phyloP scores from a whole-genome alignment of 2,329 filamentous ascomycete species.

The Fusarium succisae region DNA sequence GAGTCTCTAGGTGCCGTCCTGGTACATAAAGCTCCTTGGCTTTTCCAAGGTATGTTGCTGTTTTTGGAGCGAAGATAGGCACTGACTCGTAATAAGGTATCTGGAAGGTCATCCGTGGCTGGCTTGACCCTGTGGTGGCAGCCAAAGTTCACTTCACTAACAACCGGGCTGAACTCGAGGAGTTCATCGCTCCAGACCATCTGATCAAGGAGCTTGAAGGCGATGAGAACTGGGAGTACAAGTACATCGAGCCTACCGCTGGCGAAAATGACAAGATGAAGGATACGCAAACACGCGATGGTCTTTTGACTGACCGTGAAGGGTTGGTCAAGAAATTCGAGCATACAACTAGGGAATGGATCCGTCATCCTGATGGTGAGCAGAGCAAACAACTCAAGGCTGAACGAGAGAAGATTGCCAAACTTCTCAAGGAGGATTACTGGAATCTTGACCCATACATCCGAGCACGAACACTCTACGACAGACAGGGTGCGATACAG shows the following conservation, averaged over 20 bases:
- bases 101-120: constrained; percentile 94
- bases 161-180: constrained; percentile 78
- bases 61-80: not conserved
- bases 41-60: constrained; percentile 80
- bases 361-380: constrained; percentile 56
- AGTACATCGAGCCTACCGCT: constrained; percentile 77
- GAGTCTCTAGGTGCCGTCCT: constrained; percentile 90
- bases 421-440: constrained; percentile 76
- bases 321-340: constrained; percentile 79
- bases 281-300: constrained; percentile 68
- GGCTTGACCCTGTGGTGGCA: constrained; percentile 96
- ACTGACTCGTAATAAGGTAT: constrained; percentile 66
- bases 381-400: constrained; percentile 60
- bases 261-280: constrained; percentile 83
- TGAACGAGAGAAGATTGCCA: constrained; percentile 70
- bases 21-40: constrained; percentile 95
- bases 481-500: constrained; percentile 78
- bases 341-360: constrained; percentile 78
- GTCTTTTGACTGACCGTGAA: constrained; percentile 70
- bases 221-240: constrained; percentile 84
- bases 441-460: constrained; percentile 92
- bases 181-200: constrained; percentile 75
- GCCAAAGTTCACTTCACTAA: constrained; percentile 94
- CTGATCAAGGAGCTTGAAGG: constrained; percentile 89
- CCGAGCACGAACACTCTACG: constrained; percentile 83